Evolutionary conservation across 768 basidiomycete genomes (phyloP).

Genomic region (Pisolithus marmoratus): DNA sequence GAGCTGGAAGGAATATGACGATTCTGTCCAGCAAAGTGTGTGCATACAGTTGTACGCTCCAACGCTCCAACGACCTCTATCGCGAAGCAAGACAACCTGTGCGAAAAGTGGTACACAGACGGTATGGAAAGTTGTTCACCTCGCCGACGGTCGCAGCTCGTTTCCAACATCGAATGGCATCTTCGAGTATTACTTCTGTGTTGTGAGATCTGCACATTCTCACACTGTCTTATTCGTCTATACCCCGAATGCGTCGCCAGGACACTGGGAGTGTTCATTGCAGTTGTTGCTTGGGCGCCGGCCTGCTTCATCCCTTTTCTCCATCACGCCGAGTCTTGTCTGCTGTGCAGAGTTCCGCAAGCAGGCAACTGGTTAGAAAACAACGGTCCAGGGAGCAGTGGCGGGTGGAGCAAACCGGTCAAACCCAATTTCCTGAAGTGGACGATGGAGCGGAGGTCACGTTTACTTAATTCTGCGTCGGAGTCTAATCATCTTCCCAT

Average conservation of each 20-base stretch:
- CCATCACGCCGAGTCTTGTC: neutral
- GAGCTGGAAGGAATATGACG: too few relatives aligned
- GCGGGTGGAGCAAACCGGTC: too few relatives aligned
- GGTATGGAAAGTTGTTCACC: constrained; percentile 52
- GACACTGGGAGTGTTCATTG: constrained; percentile 84
- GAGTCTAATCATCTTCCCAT: too few relatives aligned
- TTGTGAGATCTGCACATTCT: constrained; percentile 66
- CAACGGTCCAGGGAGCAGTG: constrained; percentile 60
- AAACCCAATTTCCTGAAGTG: too few relatives aligned
- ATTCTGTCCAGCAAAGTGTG: too few relatives aligned
- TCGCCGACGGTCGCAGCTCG: constrained; percentile 30
- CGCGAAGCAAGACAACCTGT: constrained; percentile 32
- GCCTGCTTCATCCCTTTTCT: constrained; percentile 47
- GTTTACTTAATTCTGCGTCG: too few relatives aligned
- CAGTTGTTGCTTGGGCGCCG: constrained; percentile 86
- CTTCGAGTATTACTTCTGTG: constrained; percentile 33
- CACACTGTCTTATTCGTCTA: constrained; percentile 78
- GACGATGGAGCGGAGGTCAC: too few relatives aligned
- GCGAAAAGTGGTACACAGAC: constrained; percentile 46
- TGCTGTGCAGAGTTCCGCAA: constrained; percentile 61
- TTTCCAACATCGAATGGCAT: constrained; percentile 44
- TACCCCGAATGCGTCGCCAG: constrained; percentile 85
- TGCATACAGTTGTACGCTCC: constrained; percentile 47
- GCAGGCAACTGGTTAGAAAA: constrained; percentile 62
- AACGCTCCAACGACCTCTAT: constrained; percentile 32